phyloP scores from a whole-genome alignment of 352 stramenopile genomes.

The Peronospora tabacina region DNA sequence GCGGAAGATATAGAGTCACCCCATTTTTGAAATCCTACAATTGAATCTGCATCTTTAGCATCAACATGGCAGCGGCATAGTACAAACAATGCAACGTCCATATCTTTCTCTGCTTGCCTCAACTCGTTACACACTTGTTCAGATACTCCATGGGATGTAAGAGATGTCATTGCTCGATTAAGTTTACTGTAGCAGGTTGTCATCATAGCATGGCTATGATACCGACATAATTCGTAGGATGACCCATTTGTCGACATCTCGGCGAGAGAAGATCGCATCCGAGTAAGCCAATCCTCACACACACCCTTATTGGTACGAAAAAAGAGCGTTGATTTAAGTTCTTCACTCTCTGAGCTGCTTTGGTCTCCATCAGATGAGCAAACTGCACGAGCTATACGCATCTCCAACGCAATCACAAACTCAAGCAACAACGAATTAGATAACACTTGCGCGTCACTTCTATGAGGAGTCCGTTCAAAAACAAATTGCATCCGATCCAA shows the following conservation, averaged over 20 bases:
- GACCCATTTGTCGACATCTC: constrained; percentile 30
- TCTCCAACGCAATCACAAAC: constrained; percentile 47
- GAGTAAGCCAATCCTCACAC: constrained; percentile 63
- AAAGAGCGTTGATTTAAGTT: constrained; percentile 40
- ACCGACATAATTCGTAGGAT: constrained; percentile 28
- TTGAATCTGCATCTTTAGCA: constrained; percentile 45
- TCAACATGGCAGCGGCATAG: constrained; percentile 40
- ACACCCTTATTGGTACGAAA: constrained; percentile 60
- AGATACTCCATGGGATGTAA: constrained; percentile 7
- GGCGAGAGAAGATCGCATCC: constrained; percentile 47
- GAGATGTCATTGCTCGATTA: constrained; percentile 22
- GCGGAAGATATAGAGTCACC: constrained; percentile 27
- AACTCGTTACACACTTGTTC: constrained; percentile 26
- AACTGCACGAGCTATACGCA: constrained; percentile 35
- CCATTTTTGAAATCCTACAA: constrained; percentile 44
- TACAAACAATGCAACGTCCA: constrained; percentile 40
- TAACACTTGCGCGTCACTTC: constrained; percentile 8
- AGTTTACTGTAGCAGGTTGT: constrained; percentile 32
- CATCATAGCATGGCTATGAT: constrained; percentile 44
- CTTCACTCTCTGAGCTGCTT: constrained; percentile 36
- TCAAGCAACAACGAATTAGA: constrained; percentile 42
- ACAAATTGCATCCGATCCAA: constrained; percentile 7
- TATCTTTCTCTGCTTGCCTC: constrained; percentile 27
- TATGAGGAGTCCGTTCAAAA: constrained; percentile 4
- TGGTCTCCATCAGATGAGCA: constrained; percentile 13